These are phyloP conservation scores for Polychytrium aggregatum DNA, from an alignment of 192 early-diverging fungal genomes.

Conservation along the genomic window DNA sequence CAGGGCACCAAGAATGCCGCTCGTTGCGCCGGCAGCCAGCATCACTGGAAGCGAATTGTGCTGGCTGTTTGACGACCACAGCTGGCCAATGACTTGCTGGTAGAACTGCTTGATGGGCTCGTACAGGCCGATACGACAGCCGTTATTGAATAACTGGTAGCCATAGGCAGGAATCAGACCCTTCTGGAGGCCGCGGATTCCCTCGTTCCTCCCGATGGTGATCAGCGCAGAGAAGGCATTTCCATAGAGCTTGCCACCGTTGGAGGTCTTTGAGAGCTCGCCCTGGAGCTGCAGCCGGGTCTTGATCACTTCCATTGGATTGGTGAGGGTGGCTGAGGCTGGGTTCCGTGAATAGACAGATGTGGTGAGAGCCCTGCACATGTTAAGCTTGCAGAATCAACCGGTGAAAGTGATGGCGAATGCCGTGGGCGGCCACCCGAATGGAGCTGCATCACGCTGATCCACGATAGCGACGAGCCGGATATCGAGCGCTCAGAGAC, in stretches of 20 bases:
- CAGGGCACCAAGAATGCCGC: constrained; percentile 71
- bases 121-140: constrained; percentile 82
- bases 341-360: no score
- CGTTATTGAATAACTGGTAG: constrained; percentile 88
- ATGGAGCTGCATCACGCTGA: no score
- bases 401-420: no score
- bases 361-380: no score
- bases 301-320: constrained; percentile 92
- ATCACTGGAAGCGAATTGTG: no score
- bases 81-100: constrained; percentile 13
- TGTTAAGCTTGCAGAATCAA: no score
- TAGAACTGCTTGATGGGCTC: constrained; percentile 61
- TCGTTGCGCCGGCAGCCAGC: constrained; percentile 49
- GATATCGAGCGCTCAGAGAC: no score
- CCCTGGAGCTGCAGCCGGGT: constrained; percentile 91
- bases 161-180: constrained; percentile 80
- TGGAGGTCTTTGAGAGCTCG: constrained; percentile 41
- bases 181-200: constrained; percentile 72
- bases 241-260: constrained; percentile 37
- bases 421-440: no score
- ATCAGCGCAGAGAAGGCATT: constrained; percentile 68
- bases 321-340: no score
- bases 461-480: no score
- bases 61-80: no score
- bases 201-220: constrained; percentile 70